Evolutionary conservation across 108 stramenopile genomes (phyloP), one percentile per base, ranked within the genome.

Genomic region (Nitzschia inconspicua): DNA sequence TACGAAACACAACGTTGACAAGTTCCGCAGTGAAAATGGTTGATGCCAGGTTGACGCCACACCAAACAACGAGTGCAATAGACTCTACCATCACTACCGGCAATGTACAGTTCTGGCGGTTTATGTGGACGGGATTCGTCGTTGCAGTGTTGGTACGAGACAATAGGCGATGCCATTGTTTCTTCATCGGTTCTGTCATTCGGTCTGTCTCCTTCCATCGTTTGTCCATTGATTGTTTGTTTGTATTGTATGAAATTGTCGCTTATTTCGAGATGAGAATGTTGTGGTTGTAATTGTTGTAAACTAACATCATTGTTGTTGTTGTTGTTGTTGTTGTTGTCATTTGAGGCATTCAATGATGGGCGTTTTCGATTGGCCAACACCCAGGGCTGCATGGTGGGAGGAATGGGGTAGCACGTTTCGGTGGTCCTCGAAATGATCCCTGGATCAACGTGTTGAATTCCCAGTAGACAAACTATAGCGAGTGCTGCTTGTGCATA

Each of bases 1-100:
- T 65, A 22, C 2, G 27, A 10, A 16, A 65, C 64, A 35, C 64
- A 65, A 18, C 64, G 52, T 40, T 65, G 52, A 47, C 64, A 65
- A 3, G 28, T 56, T 11, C 11, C 22, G 31, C 64, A 65, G 47
- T 65, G 64, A 35, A 34, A 65, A 20, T 56, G 56, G 18, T 56
- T 43, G 4, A 44, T 19, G 43, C 44, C 14, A 8, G 16, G 35
- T 32, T 22, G 22, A 22, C 64, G 29, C 64, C 64, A 65, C 16
- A 65, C 44, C 64, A 65, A 56, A 35, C 64, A 65, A 32, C 44
- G 11, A 3, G 20, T 22, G 22, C 64, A 65, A 43, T 56, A 65
- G 8, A 43, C 56, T 41, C 41, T 49, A 5, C 59, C 46, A 11
- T 27, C 16, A 3, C 19, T 27, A 18, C 24, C 25, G 4, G 26